Evolutionary conservation across 1,284 basidiomycete species (phyloP).

Genomic region (Tilletia setariae): DNA sequence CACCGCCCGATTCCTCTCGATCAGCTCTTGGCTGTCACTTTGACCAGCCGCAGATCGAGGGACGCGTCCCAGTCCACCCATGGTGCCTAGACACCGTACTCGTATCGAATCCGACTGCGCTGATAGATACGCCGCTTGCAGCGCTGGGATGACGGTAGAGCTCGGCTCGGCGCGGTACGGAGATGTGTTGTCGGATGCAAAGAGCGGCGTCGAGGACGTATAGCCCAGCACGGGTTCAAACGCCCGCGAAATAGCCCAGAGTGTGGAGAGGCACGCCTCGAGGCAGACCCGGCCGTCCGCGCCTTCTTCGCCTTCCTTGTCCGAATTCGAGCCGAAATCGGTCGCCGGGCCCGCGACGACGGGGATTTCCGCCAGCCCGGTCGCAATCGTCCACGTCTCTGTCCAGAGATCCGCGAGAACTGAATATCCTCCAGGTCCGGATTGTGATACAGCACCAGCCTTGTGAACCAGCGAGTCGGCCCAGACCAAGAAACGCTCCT

Average conservation of each 20-base stretch:
- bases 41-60: conserved; percentile 1
- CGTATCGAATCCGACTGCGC: conserved; percentile 35
- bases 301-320: conserved; percentile 22
- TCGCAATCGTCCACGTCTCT: conserved; percentile 1
- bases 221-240: conserved; percentile 5
- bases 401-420: neutral
- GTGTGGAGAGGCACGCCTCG: conserved; percentile 38
- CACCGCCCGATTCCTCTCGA: conserved; percentile 24
- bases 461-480: neutral
- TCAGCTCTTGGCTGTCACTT: neutral
- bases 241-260: conserved; percentile 40
- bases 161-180: conserved; percentile 2
- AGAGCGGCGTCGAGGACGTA: neutral
- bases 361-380: conserved; percentile 1
- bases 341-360: neutral
- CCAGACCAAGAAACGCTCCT: conserved; percentile 9
- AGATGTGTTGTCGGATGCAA: neutral
- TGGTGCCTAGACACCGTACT: conserved; percentile 36
- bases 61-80: conserved; percentile 34
- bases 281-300: conserved; percentile 38
- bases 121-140: conserved; percentile 31
- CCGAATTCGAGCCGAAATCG: neutral
- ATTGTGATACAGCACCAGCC: neutral
- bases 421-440: neutral
- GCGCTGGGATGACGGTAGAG: conserved; percentile 26